Evolutionary conservation across 768 basidiomycete genomes (phyloP).

Genomic region (Serpula lacrymans): DNA sequence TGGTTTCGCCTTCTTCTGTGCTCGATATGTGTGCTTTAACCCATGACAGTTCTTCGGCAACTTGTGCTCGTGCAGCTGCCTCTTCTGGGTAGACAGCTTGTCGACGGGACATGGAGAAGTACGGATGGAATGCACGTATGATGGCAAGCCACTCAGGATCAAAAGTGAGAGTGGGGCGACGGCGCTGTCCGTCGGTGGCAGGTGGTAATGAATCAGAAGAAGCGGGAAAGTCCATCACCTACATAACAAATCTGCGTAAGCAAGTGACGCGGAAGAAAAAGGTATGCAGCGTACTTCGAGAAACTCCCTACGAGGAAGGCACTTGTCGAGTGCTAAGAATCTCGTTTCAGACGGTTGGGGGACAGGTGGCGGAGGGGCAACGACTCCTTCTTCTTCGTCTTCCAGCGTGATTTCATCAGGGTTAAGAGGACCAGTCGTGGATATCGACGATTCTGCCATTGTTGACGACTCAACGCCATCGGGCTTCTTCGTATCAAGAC

Average conservation of each 20-base stretch:
- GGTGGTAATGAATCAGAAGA: conserved; percentile 9
- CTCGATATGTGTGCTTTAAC: conserved; percentile 54
- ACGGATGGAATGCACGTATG: conserved; percentile 79
- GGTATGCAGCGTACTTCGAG: conserved; percentile 56
- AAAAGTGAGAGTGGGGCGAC: conserved; percentile 49
- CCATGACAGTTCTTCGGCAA: conserved; percentile 65
- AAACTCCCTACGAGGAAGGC: conserved; percentile 70
- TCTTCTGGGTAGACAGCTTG: conserved; percentile 61
- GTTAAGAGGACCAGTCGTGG: conserved; percentile 29
- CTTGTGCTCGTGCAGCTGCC: conserved; percentile 45
- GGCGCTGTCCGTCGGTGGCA: conserved; percentile 7
- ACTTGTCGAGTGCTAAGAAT: conserved; percentile 92
- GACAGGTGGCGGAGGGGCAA: conserved; percentile 29
- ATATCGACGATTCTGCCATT: conserved; percentile 47
- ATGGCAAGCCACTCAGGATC: conserved; percentile 96
- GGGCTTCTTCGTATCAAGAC: conserved; percentile 12
- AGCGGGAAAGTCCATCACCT: conserved; percentile 69
- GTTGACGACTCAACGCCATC: conserved; percentile 22
- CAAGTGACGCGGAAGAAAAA: not conserved
- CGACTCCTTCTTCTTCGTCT: conserved; percentile 44
- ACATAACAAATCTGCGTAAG: conserved; percentile 4
- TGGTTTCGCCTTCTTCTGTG: conserved; percentile 13
- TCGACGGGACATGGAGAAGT: conserved; percentile 51
- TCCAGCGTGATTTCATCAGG: conserved; percentile 52
- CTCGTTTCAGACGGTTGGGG: conserved; percentile 44